These are phyloP conservation scores for Sonneratia alba DNA, from an alignment of 345 rosid genomes.

Conservation along the genomic window DNA sequence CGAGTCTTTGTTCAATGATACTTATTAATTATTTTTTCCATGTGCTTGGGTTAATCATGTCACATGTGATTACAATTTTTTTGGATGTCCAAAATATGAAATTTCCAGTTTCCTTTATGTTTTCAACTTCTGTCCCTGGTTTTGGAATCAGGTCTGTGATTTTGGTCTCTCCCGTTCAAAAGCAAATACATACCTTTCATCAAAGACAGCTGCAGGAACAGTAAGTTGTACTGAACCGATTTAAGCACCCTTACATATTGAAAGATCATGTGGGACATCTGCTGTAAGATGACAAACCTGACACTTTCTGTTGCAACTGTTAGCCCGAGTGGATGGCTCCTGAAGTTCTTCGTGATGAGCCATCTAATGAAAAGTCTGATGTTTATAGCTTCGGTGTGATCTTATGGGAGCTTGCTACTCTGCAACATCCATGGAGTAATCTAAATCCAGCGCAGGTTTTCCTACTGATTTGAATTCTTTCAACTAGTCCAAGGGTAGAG, in stretches of 20 bases:
- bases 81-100: not conserved
- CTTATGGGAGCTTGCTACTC: conserved; percentile 93
- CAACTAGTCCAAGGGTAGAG: not conserved
- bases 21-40: not conserved
- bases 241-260: not conserved
- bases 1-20: not conserved
- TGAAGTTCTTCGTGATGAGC: conserved; percentile 92
- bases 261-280: not conserved
- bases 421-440: conserved; percentile 93
- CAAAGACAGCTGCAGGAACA: conserved; percentile 98
- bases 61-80: not conserved
- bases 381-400: conserved; percentile 95
- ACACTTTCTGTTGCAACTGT: conserved; percentile 8
- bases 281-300: not conserved
- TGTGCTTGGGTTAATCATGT: not conserved
- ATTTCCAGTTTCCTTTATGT: not conserved
- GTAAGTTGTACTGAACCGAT: conserved; percentile 47
- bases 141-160: conserved; percentile 72
- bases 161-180: conserved; percentile 97
- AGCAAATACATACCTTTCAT: conserved; percentile 91
- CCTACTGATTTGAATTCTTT: not conserved
- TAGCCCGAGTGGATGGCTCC: conserved; percentile 99
- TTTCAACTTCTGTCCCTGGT: not conserved
- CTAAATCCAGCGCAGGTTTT: conserved; percentile 95
- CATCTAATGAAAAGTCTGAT: conserved; percentile 95